Base-by-base conservation (phyloP, 2,329 filamentous ascomycete genomes). In the Leptographium flavum region DNA sequence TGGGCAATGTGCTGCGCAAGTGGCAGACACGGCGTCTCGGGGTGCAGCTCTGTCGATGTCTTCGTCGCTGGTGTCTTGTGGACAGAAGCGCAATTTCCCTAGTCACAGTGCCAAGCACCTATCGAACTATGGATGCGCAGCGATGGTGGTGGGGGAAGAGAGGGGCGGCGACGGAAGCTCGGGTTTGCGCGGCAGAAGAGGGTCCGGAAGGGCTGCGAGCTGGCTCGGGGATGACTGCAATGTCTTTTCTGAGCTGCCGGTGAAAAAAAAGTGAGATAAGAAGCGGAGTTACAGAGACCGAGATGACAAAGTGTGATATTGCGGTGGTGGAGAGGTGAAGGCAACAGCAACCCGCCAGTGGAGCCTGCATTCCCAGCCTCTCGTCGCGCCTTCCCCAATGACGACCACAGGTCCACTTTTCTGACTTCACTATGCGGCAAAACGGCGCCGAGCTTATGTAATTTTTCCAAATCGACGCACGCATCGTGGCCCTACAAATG, bases 1-100 rank as follows among this genome's bases (percentile, higher is more conserved):
- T 73, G 61, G 44, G 45, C 3, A 15, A 17, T 33, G n/a, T 15
- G 5, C 36, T 25, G 37, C 30, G 28, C 21, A 33, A n/a, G 19
- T 23, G 15, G 21, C 35, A 23, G 21, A 15, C 10, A 25, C 21
- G 15, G 5, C 13, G 21, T 6, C 27, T 11, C 8, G 27, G n/a
- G n/a, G n/a, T n/a, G n/a, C n/a, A n/a, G n/a, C n/a, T n/a, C n/a
- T n/a, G n/a, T n/a, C n/a, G n/a, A n/a, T n/a, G n/a, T n/a, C n/a
- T n/a, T 28, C 3, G 30, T 15, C 23, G 21, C 21, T 13, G 8
- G 35, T 15, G 11, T 27, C 19, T 21, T 33, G 17, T 13, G 36
- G 9, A 14, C n/a, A 23, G 28, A 36, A 13, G 23, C 25, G 23
- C 37, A 23, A 37, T 23, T 23, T 14, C 35, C 35, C 15, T 23